phyloP scores from a whole-genome alignment of 1,284 basidiomycete genomes.

The Chalciporus sp. region DNA sequence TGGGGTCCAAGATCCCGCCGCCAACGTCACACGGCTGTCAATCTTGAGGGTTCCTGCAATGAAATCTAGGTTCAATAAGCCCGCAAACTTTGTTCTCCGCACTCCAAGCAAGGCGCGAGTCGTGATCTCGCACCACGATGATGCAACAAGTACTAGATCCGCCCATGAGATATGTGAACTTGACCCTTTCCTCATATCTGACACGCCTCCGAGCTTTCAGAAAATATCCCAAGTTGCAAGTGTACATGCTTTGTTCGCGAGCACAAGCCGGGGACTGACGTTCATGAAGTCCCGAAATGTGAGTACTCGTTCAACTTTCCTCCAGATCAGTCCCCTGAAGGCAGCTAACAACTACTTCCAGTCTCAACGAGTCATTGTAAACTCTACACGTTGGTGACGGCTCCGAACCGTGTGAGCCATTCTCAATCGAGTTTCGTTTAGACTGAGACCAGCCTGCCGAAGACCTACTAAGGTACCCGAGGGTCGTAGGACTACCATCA shows the following conservation, averaged over 20 bases:
- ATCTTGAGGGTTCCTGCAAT: too few relatives aligned
- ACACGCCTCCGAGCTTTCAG: too few relatives aligned
- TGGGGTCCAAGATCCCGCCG: not conserved
- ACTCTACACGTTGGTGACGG: not conserved
- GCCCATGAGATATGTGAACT: too few relatives aligned
- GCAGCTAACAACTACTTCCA: not conserved
- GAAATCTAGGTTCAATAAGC: too few relatives aligned
- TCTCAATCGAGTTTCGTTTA: too few relatives aligned
- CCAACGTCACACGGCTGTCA: not conserved
- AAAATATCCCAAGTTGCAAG: too few relatives aligned
- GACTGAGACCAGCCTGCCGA: not conserved
- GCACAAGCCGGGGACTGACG: not conserved
- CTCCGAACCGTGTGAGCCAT: not conserved
- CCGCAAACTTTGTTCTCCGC: too few relatives aligned
- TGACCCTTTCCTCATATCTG: too few relatives aligned
- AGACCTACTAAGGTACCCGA: not conserved
- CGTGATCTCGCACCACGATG: too few relatives aligned
- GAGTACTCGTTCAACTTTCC: not conserved
- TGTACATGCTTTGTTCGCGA: not conserved
- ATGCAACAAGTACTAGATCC: too few relatives aligned
- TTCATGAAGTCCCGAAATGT: not conserved
- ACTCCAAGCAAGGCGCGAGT: too few relatives aligned
- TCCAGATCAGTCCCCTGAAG: not conserved
- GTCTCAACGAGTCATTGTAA: not conserved
- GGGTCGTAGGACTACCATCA: not conserved